phyloP scores from a whole-genome alignment of 164 flowering plant genomes.

The Dillenia turbinata region DNA sequence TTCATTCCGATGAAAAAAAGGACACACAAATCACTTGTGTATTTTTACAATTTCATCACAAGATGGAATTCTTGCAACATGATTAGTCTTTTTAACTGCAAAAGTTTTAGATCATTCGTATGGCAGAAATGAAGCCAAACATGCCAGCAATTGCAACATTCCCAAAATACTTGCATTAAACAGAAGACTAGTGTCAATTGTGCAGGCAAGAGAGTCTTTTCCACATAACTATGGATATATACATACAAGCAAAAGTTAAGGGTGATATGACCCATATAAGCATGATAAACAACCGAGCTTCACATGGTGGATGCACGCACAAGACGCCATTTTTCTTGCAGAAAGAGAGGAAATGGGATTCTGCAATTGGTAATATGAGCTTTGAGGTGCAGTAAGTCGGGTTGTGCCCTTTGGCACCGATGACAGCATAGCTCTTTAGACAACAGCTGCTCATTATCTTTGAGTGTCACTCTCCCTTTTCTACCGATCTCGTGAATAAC shows the following conservation, averaged over 20 bases:
- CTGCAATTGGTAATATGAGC: constrained; percentile 62
- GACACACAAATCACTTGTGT: no score
- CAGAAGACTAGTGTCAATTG: no score
- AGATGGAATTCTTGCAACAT: no score
- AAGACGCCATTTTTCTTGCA: constrained; percentile 52
- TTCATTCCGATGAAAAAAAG: no score
- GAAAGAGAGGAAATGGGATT: constrained; percentile 46
- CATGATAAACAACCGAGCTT: constrained; percentile 5
- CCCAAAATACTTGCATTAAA: no score
- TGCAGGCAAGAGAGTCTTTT: no score
- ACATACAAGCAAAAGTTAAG: constrained; percentile 7
- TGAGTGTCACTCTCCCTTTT: constrained; percentile 39
- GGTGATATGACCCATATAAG: constrained; percentile 3
- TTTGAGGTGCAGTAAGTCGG: constrained; percentile 81
- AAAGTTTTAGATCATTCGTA: no score
- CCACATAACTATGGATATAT: neutral
- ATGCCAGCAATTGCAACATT: no score
- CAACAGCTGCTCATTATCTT: constrained; percentile 41
- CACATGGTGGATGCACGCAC: constrained; percentile 19
- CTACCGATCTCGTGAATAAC: constrained; percentile 61
- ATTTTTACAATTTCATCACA: no score
- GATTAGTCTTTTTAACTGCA: no score
- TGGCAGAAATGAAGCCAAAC: no score
- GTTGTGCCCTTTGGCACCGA: constrained; percentile 86
- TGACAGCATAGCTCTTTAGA: constrained; percentile 85